Percentiles rank a stretch among this genome's conserved stretches.
These are phyloP conservation scores for Phytophthora fragariaefolia DNA, from an alignment of 352 stramenopile genomes.

Conservation along the genomic window DNA sequence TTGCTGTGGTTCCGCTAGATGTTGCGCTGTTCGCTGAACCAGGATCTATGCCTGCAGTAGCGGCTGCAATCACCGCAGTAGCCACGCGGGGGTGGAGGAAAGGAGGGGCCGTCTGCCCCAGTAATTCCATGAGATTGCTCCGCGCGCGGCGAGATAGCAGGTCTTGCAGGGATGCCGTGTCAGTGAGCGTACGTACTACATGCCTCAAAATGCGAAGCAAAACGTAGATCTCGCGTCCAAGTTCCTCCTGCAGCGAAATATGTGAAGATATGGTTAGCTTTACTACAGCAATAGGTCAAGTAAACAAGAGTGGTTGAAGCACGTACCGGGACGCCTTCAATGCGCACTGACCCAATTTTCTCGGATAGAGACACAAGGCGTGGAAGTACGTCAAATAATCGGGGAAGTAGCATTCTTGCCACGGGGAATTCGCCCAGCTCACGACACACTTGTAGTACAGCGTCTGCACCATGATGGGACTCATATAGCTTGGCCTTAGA, in stretches of 20 bases:
- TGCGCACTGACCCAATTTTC: conserved; percentile 63
- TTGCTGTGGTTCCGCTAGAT: conserved; percentile 16
- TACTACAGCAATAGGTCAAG: neutral
- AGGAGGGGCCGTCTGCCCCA: conserved; percentile 62
- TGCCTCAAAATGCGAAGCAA: conserved; percentile 68
- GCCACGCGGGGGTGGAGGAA: conserved; percentile 70
- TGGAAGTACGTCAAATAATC: conserved; percentile 68
- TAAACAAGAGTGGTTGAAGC: neutral
- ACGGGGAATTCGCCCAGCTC: conserved; percentile 61
- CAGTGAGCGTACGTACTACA: conserved; percentile 62
- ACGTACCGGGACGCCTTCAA: conserved; percentile 78
- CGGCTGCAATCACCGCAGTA: conserved; percentile 60
- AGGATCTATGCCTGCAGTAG: conserved; percentile 28
- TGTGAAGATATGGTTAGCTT: neutral
- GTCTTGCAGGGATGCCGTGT: conserved; percentile 47
- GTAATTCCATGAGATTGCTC: conserved; percentile 53
- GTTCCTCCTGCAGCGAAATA: conserved; percentile 50
- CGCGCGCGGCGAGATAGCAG: conserved; percentile 57
- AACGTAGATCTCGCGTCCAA: conserved; percentile 79
- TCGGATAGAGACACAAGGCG: conserved; percentile 61
- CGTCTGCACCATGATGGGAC: conserved; percentile 69
- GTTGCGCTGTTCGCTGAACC: conserved; percentile 16
- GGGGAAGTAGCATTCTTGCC: conserved; percentile 55
- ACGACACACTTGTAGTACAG: conserved; percentile 66
- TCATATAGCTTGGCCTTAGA: conserved; percentile 68